phyloP scores from a whole-genome alignment of 805 yeast species.

The Wickerhamomyces subpelliculosus region DNA sequence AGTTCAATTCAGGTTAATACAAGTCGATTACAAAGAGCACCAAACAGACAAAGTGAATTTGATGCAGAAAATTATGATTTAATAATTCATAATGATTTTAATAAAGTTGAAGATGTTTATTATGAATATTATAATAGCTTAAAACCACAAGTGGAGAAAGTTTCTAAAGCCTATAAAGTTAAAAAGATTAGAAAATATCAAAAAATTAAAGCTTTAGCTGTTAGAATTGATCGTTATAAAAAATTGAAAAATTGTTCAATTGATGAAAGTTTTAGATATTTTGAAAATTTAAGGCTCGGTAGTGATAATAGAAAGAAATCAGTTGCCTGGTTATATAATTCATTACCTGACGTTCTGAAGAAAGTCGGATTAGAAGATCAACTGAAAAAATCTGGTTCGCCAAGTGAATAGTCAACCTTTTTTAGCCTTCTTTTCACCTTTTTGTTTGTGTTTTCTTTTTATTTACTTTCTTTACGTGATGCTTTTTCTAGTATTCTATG shows the following conservation, averaged over 20 bases:
- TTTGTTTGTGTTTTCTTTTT: constrained; percentile 7
- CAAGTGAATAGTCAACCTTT: neutral
- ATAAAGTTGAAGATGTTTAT: constrained; percentile 25
- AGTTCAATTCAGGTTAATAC: too few species aligned
- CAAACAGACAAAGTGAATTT: constrained; percentile 15
- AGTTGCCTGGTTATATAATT: constrained; percentile 31
- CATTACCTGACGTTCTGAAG: constrained; percentile 23
- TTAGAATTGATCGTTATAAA: constrained; percentile 27
- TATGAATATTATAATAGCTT: constrained; percentile 25
- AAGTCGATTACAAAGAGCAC: constrained; percentile 17
- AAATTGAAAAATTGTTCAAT: constrained; percentile 19
- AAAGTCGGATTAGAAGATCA: constrained; percentile 23
- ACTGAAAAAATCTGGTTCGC: constrained; percentile 12
- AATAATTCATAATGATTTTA: constrained; percentile 25
- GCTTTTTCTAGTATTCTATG: too few species aligned
- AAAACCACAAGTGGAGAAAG: constrained; percentile 27
- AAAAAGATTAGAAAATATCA: constrained; percentile 31
- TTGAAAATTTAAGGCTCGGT: constrained; percentile 24
- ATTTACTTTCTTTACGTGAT: too few species aligned
- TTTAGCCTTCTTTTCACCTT: constrained; percentile 4
- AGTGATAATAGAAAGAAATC: constrained; percentile 25
- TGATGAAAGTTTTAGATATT: constrained; percentile 23
- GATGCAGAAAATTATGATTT: constrained; percentile 25
- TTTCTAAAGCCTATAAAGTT: constrained; percentile 26
- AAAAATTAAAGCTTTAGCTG: constrained; percentile 29